Conservation (phyloP, 108 stramenopile species). For the Nannochloropsis oceanica region DNA sequence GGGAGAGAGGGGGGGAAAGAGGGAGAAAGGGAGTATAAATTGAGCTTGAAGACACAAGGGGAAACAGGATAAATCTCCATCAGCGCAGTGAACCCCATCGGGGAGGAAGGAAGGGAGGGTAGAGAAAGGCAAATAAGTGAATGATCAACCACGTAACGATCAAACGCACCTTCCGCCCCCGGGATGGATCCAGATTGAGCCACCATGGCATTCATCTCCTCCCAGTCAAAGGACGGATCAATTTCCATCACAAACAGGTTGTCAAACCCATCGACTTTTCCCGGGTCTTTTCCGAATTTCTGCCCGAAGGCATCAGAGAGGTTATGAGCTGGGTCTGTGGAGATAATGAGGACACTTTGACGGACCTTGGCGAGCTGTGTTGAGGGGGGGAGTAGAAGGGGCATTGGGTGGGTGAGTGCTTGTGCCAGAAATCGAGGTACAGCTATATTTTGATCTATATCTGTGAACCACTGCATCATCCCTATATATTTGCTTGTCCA, state of each 20-base stretch:
- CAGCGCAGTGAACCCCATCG: too few relatives aligned
- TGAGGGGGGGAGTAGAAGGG: constrained; percentile 1
- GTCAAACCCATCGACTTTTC: constrained; percentile 85
- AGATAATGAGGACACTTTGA: constrained; percentile 62
- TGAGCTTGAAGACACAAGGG: not conserved
- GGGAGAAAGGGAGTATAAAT: not conserved
- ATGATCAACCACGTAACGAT: too few relatives aligned
- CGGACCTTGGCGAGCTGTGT: constrained; percentile 32
- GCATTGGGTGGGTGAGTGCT: too few relatives aligned
- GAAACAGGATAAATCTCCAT: not conserved
- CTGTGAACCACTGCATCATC: too few relatives aligned
- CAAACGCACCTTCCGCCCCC: not conserved
- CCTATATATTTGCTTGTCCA: too few relatives aligned
- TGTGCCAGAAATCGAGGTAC: too few relatives aligned
- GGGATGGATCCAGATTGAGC: constrained; percentile 23
- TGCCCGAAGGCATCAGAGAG: constrained; percentile 86
- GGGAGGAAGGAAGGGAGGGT: too few relatives aligned
- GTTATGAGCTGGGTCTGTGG: constrained; percentile 76
- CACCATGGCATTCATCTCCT: constrained; percentile 56
- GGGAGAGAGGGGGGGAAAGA: constrained; percentile 36
- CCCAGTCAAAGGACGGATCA: constrained; percentile 60
- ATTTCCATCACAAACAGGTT: constrained; percentile 94
- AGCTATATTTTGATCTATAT: too few relatives aligned
- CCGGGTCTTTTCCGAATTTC: constrained; percentile 95
- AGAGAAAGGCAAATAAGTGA: too few relatives aligned